Percentiles rank a stretch among this genome's conserved stretches.
Evolutionary conservation across 129 eudicot species (phyloP).

Genomic region (Flaveria bidentis): DNA sequence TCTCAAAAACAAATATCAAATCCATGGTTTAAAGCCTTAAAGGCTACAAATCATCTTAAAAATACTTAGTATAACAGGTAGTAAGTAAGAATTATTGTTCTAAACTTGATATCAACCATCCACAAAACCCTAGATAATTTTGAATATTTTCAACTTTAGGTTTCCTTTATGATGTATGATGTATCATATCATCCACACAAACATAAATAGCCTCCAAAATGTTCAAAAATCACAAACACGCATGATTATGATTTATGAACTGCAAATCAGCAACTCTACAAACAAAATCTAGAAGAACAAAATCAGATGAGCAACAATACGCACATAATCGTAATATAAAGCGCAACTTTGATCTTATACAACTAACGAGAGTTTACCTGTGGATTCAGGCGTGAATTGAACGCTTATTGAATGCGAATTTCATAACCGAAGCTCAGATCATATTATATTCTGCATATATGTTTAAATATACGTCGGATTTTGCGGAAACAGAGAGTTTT

Average conservation of each 20-base stretch:
- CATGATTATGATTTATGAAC: background rate
- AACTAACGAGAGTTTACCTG: background rate
- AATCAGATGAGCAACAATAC: background rate
- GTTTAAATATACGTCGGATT: background rate
- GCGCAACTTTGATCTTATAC: background rate
- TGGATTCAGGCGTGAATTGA: conserved; percentile 17
- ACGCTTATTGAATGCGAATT: background rate
- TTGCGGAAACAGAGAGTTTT: background rate
- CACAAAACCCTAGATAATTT: conserved; percentile 20
- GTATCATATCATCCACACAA: conserved; percentile 12
- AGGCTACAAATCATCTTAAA: background rate
- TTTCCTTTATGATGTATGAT: conserved; percentile 1
- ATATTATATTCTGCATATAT: too few relatives aligned
- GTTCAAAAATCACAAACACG: background rate
- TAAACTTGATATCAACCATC: too few relatives aligned
- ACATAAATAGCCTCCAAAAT: background rate
- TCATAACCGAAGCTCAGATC: conserved; percentile 30
- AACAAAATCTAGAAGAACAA: background rate
- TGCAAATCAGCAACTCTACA: conserved; percentile 12
- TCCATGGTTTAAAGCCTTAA: background rate
- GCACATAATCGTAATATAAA: conserved; percentile 20
- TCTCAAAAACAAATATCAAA: background rate
- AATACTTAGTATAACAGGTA: too few relatives aligned
- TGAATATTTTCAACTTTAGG: conserved; percentile 6
- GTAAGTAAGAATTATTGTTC: too few relatives aligned